phyloP scores from a whole-genome alignment of 305 asterid genomes.

The Rubia balearica region DNA sequence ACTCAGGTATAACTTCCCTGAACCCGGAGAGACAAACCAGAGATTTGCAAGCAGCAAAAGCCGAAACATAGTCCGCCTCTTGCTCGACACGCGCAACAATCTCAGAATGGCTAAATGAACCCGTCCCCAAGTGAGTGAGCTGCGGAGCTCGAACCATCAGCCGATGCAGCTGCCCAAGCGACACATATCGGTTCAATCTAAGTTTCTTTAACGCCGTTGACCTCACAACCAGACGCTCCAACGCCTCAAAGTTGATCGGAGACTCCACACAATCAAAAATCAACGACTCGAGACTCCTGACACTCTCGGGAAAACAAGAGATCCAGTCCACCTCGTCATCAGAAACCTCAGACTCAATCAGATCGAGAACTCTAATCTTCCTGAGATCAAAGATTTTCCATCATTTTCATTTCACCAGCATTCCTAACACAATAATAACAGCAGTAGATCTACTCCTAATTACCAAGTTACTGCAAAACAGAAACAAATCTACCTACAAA shows the following conservation, averaged over 20 bases:
- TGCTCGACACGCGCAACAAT: slow-evolving; percentile 27
- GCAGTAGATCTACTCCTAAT: slow-evolving; percentile 1
- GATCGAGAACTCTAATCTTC: too few relatives aligned
- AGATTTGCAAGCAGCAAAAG: slow-evolving; percentile 48
- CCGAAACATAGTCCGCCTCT: slow-evolving; percentile 35
- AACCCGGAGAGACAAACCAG: slow-evolving; percentile 44
- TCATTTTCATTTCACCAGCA: too few relatives aligned
- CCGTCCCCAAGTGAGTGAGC: slow-evolving; percentile 47
- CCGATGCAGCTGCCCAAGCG: slow-evolving; percentile 30
- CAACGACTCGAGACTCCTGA: slow-evolving; percentile 35
- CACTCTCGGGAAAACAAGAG: slow-evolving; percentile 38
- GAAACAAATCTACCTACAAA: slow-evolving; percentile 17
- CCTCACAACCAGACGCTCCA: slow-evolving; percentile 37
- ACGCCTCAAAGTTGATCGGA: slow-evolving; percentile 36
- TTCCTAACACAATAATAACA: too few relatives aligned
- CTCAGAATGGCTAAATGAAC: slow-evolving; percentile 24
- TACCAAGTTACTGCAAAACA: not conserved
- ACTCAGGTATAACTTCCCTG: slow-evolving; percentile 34
- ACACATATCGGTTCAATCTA: slow-evolving; percentile 29
- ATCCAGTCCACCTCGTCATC: slow-evolving; percentile 51
- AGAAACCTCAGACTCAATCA: slow-evolving; percentile 34
- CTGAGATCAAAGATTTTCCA: too few relatives aligned
- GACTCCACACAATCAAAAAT: slow-evolving; percentile 40
- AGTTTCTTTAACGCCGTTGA: slow-evolving; percentile 45
- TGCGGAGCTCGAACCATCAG: slow-evolving; percentile 48